Evolutionary conservation across 768 basidiomycete species (phyloP).

Genomic region (Lentinus tigrinus): DNA sequence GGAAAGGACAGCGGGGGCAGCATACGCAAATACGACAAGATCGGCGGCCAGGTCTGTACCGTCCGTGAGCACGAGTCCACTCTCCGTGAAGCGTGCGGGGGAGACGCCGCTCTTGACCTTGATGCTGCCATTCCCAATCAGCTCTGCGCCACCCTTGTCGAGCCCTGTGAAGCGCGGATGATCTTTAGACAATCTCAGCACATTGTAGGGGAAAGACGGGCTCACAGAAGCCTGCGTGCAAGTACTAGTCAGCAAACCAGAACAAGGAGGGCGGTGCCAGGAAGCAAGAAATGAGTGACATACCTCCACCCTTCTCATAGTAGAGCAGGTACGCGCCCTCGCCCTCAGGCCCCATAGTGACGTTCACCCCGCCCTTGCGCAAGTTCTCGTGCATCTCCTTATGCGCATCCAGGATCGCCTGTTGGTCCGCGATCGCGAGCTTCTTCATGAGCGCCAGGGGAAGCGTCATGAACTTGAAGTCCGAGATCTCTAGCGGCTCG

Average conservation of each 20-base stretch:
- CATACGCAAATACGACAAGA: conserved; percentile 28
- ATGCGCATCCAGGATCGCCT: conserved; percentile 4
- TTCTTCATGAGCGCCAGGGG: conserved; percentile 20
- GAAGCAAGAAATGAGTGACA: too few species aligned
- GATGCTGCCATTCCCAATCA: conserved; percentile 50
- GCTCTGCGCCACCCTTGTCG: conserved; percentile 38
- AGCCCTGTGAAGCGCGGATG: conserved; percentile 1
- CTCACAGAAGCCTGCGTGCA: conserved; percentile 4
- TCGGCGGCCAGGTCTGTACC: conserved; percentile 25
- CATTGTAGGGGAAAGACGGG: not conserved
- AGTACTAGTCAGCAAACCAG: not conserved
- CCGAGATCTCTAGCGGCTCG: conserved; percentile 35
- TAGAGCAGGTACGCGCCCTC: conserved; percentile 29
- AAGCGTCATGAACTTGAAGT: conserved; percentile 34
- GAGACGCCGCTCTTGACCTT: conserved; percentile 43
- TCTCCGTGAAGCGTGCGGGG: conserved; percentile 28
- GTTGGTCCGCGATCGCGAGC: conserved; percentile 3
- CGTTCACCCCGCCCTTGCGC: conserved; percentile 35
- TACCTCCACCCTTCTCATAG: conserved; percentile 33
- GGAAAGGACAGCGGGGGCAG: not conserved
- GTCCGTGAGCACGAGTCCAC: conserved; percentile 21
- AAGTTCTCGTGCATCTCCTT: conserved; percentile 39
- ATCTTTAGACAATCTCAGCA: too few species aligned
- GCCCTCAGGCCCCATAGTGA: conserved; percentile 32
- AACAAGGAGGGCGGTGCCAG: too few species aligned